These are phyloP conservation scores for Talaromyces stipitatus DNA, from an alignment of 495 filamentous ascomycete species.

Conservation along the genomic window DNA sequence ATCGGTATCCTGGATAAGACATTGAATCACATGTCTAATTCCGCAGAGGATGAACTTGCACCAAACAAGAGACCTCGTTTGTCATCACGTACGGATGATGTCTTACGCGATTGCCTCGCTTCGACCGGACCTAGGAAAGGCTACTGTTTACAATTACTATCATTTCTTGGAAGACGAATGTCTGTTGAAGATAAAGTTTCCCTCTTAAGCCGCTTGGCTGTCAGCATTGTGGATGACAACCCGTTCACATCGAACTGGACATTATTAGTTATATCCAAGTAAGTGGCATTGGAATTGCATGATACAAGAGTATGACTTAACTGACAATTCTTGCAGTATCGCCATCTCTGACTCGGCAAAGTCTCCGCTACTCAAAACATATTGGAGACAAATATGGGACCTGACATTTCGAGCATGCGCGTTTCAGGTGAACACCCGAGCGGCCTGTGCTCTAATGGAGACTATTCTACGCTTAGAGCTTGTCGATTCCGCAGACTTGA, in stretches of 20 bases:
- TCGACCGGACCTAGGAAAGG: constrained; percentile 47
- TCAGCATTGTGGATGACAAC: constrained; percentile 50
- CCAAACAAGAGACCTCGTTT: constrained; percentile 56
- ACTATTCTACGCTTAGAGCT: constrained; percentile 55
- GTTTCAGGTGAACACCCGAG: constrained; percentile 62
- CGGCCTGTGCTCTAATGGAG: constrained; percentile 70
- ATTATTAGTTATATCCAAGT: constrained; percentile 59
- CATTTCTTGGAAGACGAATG: constrained; percentile 51
- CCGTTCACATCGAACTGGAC: constrained; percentile 51
- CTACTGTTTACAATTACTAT: constrained; percentile 70
- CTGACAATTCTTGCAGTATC: constrained; percentile 19
- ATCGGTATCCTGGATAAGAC: constrained; percentile 23
- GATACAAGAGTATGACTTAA: neutral
- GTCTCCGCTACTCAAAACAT: constrained; percentile 18
- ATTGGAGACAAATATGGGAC: constrained; percentile 74
- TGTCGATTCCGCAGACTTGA: constrained; percentile 53
- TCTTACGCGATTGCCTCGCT: constrained; percentile 53
- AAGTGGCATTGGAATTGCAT: constrained; percentile 2
- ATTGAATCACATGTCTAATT: constrained; percentile 3
- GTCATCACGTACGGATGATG: constrained; percentile 47
- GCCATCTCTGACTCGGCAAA: constrained; percentile 19
- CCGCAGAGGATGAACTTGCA: constrained; percentile 12
- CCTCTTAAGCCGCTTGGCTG: constrained; percentile 39
- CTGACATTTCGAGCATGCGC: constrained; percentile 61
- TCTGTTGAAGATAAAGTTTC: constrained; percentile 32